phyloP scores from a whole-genome alignment of 192 early-diverging fungal genomes.

The Spizellomyces punctatus region DNA sequence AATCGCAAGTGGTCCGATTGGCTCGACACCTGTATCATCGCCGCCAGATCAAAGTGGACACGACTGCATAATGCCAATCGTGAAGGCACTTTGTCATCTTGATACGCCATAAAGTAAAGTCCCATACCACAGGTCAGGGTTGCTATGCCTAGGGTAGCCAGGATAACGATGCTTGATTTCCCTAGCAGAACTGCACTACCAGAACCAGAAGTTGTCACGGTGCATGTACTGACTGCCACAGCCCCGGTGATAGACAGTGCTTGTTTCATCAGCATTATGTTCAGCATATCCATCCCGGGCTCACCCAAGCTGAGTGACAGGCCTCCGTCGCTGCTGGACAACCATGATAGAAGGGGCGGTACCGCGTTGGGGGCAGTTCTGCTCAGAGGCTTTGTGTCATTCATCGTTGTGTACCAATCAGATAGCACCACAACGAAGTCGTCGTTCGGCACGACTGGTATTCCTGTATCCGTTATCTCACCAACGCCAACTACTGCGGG shows the following conservation, averaged over 20 bases:
- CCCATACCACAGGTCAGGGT: neutral
- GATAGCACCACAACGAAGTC: neutral
- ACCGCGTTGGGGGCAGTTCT: neutral
- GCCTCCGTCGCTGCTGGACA: neutral
- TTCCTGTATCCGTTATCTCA: neutral
- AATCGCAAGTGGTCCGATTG: neutral
- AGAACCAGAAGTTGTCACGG: neutral
- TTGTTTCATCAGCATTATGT: neutral
- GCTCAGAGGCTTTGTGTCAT: neutral
- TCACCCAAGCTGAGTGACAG: neutral
- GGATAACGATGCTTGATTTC: neutral
- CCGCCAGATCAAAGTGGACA: neutral
- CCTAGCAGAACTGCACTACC: neutral
- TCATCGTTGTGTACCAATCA: neutral
- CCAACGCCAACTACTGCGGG: neutral
- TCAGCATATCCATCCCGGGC: slow-evolving; percentile 8
- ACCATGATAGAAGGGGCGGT: neutral
- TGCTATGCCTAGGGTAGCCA: neutral
- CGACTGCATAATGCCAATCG: slow-evolving; percentile 1
- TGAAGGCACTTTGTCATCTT: neutral
- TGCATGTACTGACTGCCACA: neutral
- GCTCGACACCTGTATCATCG: neutral
- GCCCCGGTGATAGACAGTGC: neutral
- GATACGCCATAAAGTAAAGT: neutral
- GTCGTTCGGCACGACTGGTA: neutral